These are phyloP conservation scores for Ophiostoma ulmi DNA, from an alignment of 2,329 filamentous ascomycete genomes.

Conservation along the genomic window DNA sequence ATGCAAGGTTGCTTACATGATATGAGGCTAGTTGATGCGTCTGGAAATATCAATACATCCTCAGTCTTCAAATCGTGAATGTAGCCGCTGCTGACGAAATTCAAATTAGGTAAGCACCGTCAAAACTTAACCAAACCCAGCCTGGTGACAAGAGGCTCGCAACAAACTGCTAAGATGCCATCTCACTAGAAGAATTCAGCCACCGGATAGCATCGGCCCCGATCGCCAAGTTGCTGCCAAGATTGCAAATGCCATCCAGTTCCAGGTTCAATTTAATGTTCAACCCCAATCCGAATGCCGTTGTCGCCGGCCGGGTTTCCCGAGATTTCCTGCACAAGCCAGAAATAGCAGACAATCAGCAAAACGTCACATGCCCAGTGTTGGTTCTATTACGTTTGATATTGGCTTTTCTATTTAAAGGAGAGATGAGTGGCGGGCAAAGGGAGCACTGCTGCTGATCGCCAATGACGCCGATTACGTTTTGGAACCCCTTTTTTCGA, in stretches of 20 bases:
- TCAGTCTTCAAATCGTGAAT: background rate
- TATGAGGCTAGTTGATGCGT: background rate
- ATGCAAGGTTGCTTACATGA: background rate
- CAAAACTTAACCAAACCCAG: background rate
- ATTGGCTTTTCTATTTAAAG: background rate
- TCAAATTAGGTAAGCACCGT: background rate
- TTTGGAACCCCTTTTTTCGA: background rate
- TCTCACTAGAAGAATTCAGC: background rate
- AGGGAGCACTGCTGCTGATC: background rate
- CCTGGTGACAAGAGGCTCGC: background rate
- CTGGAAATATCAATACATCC: background rate
- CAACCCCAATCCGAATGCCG: background rate
- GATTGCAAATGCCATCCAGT: background rate
- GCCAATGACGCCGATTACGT: background rate
- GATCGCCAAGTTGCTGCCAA: slow-evolving; percentile 1
- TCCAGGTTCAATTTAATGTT: background rate
- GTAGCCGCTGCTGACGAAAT: background rate
- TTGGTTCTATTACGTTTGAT: background rate
- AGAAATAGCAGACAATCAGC: background rate
- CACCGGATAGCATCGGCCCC: background rate
- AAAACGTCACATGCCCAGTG: background rate
- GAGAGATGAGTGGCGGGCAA: background rate
- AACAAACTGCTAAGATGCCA: background rate
- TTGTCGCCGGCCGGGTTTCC: background rate
- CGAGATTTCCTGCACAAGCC: background rate